phyloP scores from a whole-genome alignment of 2,329 filamentous ascomycete genomes.

The Fusarium verrucosum region DNA sequence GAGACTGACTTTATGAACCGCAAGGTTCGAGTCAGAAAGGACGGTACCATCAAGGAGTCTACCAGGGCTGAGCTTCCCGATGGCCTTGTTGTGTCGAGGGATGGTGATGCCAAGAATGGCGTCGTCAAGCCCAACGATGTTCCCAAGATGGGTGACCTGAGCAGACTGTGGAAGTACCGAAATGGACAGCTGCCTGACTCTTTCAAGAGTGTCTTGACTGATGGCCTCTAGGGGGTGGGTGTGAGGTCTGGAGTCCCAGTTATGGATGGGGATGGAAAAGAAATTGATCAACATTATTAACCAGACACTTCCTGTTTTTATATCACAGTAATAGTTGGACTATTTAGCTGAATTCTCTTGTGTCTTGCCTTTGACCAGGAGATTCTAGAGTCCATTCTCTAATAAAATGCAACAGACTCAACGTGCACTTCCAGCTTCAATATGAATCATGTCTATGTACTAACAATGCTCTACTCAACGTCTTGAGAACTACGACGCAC shows the following conservation, averaged over 20 bases:
- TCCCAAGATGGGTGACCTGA: conserved; percentile 11
- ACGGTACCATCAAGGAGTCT: conserved; percentile 3
- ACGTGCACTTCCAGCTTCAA: background rate
- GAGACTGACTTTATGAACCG: conserved; percentile 16
- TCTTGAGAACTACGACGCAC: background rate
- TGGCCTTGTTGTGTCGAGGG: background rate
- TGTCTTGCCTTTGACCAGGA: no score
- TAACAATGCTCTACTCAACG: background rate
- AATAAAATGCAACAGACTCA: background rate
- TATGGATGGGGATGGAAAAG: background rate
- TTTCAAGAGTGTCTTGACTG: background rate
- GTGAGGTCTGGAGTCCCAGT: no score
- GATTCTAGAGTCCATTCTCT: no score
- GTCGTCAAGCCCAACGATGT: background rate
- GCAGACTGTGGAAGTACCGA: conserved; percentile 17
- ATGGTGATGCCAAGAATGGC: background rate
- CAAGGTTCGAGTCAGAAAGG: background rate
- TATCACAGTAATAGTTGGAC: no score
- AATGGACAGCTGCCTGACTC: background rate
- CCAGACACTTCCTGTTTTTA: background rate
- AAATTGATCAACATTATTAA: background rate
- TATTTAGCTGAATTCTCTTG: background rate
- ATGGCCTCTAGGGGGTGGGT: background rate
- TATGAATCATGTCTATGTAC: background rate
- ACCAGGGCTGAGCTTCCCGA: conserved; percentile 2